These are phyloP conservation scores for Magnaporthales sp. DNA, from an alignment of 2,329 filamentous ascomycete genomes.

Conservation along the genomic window DNA sequence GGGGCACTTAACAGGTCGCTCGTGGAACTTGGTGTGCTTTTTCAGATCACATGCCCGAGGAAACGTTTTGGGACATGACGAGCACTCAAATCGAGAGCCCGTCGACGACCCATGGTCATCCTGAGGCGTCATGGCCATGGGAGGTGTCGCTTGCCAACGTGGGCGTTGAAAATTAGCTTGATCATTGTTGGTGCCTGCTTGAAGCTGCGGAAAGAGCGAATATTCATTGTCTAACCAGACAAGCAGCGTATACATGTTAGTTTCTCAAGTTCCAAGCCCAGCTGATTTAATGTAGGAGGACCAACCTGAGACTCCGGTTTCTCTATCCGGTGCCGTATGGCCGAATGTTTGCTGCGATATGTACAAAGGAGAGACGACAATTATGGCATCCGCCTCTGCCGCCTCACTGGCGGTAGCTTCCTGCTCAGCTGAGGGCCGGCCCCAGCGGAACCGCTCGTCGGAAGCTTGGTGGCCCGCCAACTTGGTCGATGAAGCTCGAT, in stretches of 20 bases:
- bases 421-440: not conserved
- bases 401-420: not conserved
- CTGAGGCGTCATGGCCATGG: not conserved
- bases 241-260: not conserved
- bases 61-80: conserved; percentile 19
- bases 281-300: not conserved
- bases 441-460: not conserved
- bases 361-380: not conserved
- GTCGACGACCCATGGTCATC: not conserved
- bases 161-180: conserved; percentile 11
- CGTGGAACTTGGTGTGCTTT: conserved; percentile 73
- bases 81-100: not conserved
- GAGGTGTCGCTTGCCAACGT: not conserved
- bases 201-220: not conserved
- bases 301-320: not conserved
- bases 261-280: not conserved
- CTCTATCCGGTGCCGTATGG: not conserved
- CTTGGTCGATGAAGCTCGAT: not conserved
- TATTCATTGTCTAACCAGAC: not conserved
- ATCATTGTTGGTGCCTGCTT: conserved; percentile 3
- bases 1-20: conserved; percentile 67
- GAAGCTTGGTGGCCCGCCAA: not conserved
- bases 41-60: conserved; percentile 28
- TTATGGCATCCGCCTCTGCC: not conserved
- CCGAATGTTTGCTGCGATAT: not conserved